A percentile compares a stretch with the other conserved stretches of the same genome.
These are phyloP conservation scores for Pichia cephalocereana DNA, from an alignment of 805 yeast genomes.

Conservation along the genomic window DNA sequence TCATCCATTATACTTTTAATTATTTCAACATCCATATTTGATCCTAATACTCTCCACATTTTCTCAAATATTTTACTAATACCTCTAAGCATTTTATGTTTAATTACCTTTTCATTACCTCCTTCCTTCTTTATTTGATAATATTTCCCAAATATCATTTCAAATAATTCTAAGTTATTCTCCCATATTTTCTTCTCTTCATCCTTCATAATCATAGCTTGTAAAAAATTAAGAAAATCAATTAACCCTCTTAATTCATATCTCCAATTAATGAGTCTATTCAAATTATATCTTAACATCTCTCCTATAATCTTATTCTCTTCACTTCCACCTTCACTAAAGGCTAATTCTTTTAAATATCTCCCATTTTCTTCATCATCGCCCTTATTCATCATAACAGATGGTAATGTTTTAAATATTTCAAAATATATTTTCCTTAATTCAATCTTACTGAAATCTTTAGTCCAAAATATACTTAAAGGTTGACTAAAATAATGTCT, in stretches of 20 bases:
- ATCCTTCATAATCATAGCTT: conserved; percentile 16
- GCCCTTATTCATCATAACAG: conserved; percentile 11
- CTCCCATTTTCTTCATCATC: too few relatives aligned
- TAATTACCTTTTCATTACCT: too few relatives aligned
- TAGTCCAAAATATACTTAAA: conserved; percentile 25
- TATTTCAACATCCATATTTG: background rate
- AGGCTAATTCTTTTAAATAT: too few relatives aligned
- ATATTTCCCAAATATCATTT: conserved; percentile 17
- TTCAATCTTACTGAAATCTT: conserved; percentile 19
- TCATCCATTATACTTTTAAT: background rate
- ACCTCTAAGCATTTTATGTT: too few relatives aligned
- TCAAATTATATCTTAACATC: conserved; percentile 17
- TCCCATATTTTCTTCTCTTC: conserved; percentile 19
- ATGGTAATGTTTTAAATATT: conserved; percentile 22
- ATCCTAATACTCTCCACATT: background rate
- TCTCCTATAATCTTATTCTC: conserved; percentile 14
- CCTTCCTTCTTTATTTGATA: conserved; percentile 7
- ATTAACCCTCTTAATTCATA: conserved; percentile 19
- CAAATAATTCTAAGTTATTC: conserved; percentile 22
- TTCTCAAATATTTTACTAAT: too few relatives aligned
- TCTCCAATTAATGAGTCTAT: conserved; percentile 24
- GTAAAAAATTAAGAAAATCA: conserved; percentile 22
- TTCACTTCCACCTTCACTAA: too few relatives aligned
- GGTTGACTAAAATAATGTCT: conserved; percentile 28
- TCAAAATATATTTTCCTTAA: conserved; percentile 18